Percentiles rank a stretch among this genome's conserved stretches.
These are phyloP conservation scores for Prunus armeniaca DNA, from an alignment of 306 rosid genomes.

Conservation along the genomic window DNA sequence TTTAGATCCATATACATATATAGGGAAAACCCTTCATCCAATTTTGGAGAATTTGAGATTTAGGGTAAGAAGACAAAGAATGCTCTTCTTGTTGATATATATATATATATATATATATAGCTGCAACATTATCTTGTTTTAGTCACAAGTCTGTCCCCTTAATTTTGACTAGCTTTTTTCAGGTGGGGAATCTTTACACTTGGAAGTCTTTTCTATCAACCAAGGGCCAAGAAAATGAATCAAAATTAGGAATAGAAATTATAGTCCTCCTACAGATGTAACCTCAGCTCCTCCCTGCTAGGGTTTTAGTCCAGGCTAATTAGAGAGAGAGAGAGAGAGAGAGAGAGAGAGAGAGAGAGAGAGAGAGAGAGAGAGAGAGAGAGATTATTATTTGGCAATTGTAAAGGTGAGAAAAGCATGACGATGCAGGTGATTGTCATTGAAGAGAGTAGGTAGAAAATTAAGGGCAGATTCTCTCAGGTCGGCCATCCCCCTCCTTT, in stretches of 20 bases:
- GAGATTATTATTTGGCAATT: not conserved
- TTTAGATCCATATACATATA: not conserved
- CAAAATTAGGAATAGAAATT: too few relatives aligned
- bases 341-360: slow-evolving; percentile 4
- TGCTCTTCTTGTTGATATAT: too few relatives aligned
- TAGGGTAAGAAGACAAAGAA: too few relatives aligned
- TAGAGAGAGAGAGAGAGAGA: not conserved
- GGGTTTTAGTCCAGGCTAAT: not conserved
- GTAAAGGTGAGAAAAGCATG: not conserved
- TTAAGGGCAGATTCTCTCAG: not conserved
- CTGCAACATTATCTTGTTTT: too few relatives aligned
- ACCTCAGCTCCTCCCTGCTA: not conserved
- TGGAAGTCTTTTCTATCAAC: not conserved
- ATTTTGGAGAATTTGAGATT: too few relatives aligned
- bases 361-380: slow-evolving; percentile 6
- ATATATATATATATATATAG: too few relatives aligned
- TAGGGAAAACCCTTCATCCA: too few relatives aligned
- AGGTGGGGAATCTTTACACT: too few relatives aligned
- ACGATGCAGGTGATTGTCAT: not conserved
- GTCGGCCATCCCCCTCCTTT: not conserved
- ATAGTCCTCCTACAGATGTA: not conserved
- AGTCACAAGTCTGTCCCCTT: too few relatives aligned
- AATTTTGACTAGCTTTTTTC: too few relatives aligned
- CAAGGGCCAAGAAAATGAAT: not conserved
- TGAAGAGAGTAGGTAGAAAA: not conserved